Conservation (phyloP, 148 eudicot species). For the Suaeda aralocaspica region DNA sequence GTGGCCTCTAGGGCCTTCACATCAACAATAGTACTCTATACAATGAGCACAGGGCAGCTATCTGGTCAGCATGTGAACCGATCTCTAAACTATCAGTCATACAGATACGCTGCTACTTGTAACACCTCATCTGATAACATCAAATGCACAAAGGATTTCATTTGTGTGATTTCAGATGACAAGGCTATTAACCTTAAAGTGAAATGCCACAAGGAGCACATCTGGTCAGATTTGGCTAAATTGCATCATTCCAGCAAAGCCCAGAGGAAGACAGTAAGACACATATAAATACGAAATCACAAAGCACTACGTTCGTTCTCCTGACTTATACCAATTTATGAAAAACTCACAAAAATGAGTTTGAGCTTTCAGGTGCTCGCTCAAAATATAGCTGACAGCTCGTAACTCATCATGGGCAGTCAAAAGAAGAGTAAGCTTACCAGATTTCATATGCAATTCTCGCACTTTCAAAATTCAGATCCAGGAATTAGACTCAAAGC, state of each 20-base stretch:
- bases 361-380: too few relatives aligned
- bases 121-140: slow-evolving; percentile 23
- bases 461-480: too few relatives aligned
- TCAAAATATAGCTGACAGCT: too few relatives aligned
- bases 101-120: slow-evolving; percentile 34
- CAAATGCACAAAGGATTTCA: slow-evolving; percentile 6
- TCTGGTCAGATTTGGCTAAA: slow-evolving; percentile 47
- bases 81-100: slow-evolving; percentile 37
- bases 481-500: too few relatives aligned
- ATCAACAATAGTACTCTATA: neutral
- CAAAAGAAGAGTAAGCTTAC: too few relatives aligned
- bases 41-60: slow-evolving; percentile 4
- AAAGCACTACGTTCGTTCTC: too few relatives aligned
- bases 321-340: too few relatives aligned
- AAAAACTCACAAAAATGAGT: too few relatives aligned
- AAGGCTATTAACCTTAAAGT: neutral
- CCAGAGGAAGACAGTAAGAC: neutral
- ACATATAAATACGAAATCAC: too few relatives aligned
- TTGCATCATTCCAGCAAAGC: slow-evolving; percentile 43
- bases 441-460: too few relatives aligned
- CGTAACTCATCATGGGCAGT: too few relatives aligned
- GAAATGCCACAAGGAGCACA: slow-evolving; percentile 40
- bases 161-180: neutral
- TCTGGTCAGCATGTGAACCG: slow-evolving; percentile 43
- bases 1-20: neutral